Evolutionary conservation across 345 rosid species (phyloP), one percentile per base, ranked within the genome.

Genomic region (Citrus cavaleriei): DNA sequence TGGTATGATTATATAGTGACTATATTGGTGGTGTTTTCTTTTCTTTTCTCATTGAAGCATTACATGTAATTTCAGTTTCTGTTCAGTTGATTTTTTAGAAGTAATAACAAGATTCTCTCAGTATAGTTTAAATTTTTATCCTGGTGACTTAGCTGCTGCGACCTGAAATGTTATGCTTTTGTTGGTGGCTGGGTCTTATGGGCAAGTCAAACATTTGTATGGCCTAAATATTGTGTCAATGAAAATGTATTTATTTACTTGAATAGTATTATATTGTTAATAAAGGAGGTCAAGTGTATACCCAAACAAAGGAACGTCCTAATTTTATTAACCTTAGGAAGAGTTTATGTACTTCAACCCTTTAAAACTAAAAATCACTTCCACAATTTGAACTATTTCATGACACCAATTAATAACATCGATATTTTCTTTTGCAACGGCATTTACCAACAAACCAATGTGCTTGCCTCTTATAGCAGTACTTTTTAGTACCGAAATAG

Each of bases 1-100:
- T 59, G 69, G 73, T 67, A n/a, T 30, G 61, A 71, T 54, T 73
- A n/a, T 61, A 68, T 9, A 75, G 69, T n/a, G 72, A 68, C 49
- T 30, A 65, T 68, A 19, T 3, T 60, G 16, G 64, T 18, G 49
- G 14, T 57, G 37, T 66, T 63, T 62, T 18, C 16, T 67, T 65
- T 59, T 38, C 10, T n/a, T 25, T 32, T 27, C 54, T 24, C 10
- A 55, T 67, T 19, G 24, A 32, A 34, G 65, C 37, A 35, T 46
- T 51, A 62, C 25, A 51, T 34, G 42, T 27, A 59, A 16, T 68
- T 35, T 54, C 32, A 34, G 24, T 34, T 58, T 68, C 69, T 51
- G 67, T 42, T 54, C 9, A 55, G 66, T 54, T n/a, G 81, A 32
- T 27, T 57, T 65, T 38, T 46, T 42, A 46, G 51, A 24, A 13